A percentile compares a stretch with the other conserved stretches of the same genome.
phyloP scores from a whole-genome alignment of 139 green algal species.

The Picochlorum sp. region DNA sequence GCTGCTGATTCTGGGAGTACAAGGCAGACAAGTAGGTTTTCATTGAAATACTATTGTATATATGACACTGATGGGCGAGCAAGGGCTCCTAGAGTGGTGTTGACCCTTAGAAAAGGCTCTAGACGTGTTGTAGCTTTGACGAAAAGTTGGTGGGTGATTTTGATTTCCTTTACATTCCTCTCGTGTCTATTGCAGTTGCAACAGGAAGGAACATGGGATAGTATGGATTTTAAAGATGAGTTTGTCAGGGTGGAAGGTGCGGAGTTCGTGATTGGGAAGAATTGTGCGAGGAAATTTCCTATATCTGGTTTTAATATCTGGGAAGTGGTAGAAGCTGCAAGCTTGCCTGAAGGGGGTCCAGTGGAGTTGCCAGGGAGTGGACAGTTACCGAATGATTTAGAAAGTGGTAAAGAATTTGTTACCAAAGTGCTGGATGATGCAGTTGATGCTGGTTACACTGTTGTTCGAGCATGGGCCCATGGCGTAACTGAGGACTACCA shows the following conservation, averaged over 20 bases:
- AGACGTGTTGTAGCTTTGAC: too few species aligned
- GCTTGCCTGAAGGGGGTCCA: neutral
- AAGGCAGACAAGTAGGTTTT: neutral
- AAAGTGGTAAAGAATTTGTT: slow-evolving; percentile 19
- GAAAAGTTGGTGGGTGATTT: too few species aligned
- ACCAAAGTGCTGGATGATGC: slow-evolving; percentile 26
- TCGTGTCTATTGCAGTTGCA: neutral
- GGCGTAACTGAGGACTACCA: slow-evolving; percentile 20
- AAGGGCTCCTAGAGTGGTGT: neutral
- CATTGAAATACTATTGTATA: neutral
- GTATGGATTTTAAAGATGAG: neutral
- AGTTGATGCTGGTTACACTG: slow-evolving; percentile 17
- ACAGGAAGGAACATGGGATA: neutral
- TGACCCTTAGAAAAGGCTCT: neutral
- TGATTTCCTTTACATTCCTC: neutral
- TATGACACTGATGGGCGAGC: neutral
- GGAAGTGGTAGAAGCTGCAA: neutral
- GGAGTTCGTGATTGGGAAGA: slow-evolving; percentile 23
- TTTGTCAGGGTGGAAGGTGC: slow-evolving; percentile 21
- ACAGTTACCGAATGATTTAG: neutral
- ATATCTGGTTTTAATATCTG: slow-evolving; percentile 17
- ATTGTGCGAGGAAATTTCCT: slow-evolving; percentile 13
- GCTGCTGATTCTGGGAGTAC: neutral
- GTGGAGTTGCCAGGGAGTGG: neutral
- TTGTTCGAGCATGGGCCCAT: slow-evolving; percentile 34